phyloP scores from a whole-genome alignment of 805 yeast genomes.

The Lachancea nothofagi region DNA sequence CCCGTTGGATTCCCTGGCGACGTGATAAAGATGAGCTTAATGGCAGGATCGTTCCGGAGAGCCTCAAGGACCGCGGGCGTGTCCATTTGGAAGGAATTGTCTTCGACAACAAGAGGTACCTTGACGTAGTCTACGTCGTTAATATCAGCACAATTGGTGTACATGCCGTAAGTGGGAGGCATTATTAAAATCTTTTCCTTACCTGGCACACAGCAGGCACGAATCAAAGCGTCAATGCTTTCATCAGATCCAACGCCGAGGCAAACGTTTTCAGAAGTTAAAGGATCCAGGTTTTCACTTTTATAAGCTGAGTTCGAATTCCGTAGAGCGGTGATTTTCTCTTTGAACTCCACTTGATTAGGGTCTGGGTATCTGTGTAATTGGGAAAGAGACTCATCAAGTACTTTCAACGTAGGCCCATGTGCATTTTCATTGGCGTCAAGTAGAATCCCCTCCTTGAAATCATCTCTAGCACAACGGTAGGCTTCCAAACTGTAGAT shows the following conservation, averaged over 20 bases:
- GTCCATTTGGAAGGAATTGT: constrained; percentile 60
- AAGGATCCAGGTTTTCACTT: constrained; percentile 20
- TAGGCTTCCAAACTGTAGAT: constrained; percentile 81
- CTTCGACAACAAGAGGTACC: constrained; percentile 57
- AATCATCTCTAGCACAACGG: constrained; percentile 95
- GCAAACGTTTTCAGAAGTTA: constrained; percentile 67
- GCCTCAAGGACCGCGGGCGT: constrained; percentile 47
- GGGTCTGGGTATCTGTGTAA: constrained; percentile 96
- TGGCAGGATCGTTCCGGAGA: constrained; percentile 49
- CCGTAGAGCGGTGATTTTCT: constrained; percentile 64
- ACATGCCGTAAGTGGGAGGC: constrained; percentile 99
- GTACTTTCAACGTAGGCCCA: constrained; percentile 69
- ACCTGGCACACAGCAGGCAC: constrained; percentile 81
- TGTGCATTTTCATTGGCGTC: constrained; percentile 97
- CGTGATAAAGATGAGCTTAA: constrained; percentile 77
- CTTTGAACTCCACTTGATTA: constrained; percentile 75
- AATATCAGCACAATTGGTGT: constrained; percentile 80
- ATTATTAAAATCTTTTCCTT: constrained; percentile 75
- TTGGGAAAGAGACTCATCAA: constrained; percentile 46
- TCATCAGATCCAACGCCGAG: constrained; percentile 98
- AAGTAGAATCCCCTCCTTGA: constrained; percentile 75
- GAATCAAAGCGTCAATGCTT: constrained; percentile 79
- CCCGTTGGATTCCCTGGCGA: constrained; percentile 98
- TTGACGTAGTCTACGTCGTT: constrained; percentile 77
- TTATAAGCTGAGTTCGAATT: constrained; percentile 36